Percentiles rank a stretch among this genome's conserved stretches.
phyloP scores from a whole-genome alignment of 805 yeast species.

The Sungouiozyma intestinalis region DNA sequence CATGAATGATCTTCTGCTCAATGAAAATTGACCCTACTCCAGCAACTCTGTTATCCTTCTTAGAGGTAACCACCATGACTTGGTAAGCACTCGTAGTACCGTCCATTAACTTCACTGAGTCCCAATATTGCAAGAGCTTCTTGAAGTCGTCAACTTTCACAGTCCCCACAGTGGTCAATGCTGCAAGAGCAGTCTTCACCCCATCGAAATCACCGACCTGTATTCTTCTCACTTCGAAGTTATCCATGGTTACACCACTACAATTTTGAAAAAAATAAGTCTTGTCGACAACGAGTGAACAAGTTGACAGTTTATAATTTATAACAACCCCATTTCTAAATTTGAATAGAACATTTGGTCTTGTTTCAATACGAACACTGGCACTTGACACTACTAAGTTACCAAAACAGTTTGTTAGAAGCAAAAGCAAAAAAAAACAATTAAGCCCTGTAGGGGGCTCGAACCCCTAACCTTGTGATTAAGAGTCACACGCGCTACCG shows the following conservation, averaged over 20 bases:
- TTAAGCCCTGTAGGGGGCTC: constrained; percentile 12
- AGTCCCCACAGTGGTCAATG: constrained; percentile 76
- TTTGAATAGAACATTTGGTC: too few relatives aligned
- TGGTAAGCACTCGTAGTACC: constrained; percentile 39
- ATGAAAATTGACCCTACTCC: constrained; percentile 77
- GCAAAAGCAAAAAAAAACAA: constrained; percentile 1
- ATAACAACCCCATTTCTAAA: too few relatives aligned
- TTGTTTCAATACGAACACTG: too few relatives aligned
- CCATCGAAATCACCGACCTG: constrained; percentile 44
- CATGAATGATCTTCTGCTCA: constrained; percentile 77
- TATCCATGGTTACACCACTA: constrained; percentile 27
- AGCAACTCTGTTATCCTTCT: constrained; percentile 40
- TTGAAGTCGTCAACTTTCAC: constrained; percentile 43
- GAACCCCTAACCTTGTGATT: constrained; percentile 13
- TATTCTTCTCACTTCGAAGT: constrained; percentile 55
- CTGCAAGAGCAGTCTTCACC: constrained; percentile 52
- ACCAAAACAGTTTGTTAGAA: too few relatives aligned
- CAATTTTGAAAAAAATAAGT: too few relatives aligned
- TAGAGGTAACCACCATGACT: constrained; percentile 56
- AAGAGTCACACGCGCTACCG: constrained; percentile 13
- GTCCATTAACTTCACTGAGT: constrained; percentile 20
- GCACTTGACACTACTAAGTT: too few relatives aligned
- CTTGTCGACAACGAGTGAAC: too few relatives aligned
- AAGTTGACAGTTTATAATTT: too few relatives aligned
- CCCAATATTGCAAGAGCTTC: constrained; percentile 50